These are phyloP conservation scores for Amaranthus tricolor DNA, from an alignment of 179 eudicot species.

Conservation along the genomic window DNA sequence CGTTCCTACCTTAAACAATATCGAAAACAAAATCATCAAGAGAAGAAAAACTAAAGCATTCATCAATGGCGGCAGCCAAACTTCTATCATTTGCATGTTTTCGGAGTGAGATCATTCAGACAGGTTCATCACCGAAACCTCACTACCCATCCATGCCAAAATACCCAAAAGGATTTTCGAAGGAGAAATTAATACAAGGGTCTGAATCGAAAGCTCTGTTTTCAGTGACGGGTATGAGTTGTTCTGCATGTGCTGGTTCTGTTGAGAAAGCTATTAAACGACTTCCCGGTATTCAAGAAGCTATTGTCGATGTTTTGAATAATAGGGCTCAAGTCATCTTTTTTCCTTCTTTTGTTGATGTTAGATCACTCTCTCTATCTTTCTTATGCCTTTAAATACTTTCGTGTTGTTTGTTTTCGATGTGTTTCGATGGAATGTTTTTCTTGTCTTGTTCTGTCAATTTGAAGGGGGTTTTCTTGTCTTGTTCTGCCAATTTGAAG, in stretches of 20 bases:
- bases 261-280: conserved; percentile 90
- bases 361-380: conserved; percentile 28
- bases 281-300: conserved; percentile 80
- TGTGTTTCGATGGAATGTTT: no score
- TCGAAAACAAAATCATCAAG: neutral
- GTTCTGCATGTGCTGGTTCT: conserved; percentile 89
- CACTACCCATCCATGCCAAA: conserved; percentile 78
- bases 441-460: no score
- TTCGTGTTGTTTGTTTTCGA: no score
- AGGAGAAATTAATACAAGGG: conserved; percentile 34
- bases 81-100: conserved; percentile 45
- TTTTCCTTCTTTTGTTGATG: conserved; percentile 60
- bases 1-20: neutral
- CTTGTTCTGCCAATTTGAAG: no score
- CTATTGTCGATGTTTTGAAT: conserved; percentile 74
- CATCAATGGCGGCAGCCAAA: conserved; percentile 42
- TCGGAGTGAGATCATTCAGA: conserved; percentile 24
- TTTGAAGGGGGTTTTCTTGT: no score
- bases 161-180: conserved; percentile 57
- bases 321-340: conserved; percentile 70
- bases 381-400: no score
- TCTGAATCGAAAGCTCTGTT: conserved; percentile 58
- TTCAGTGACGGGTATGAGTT: conserved; percentile 76
- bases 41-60: neutral
- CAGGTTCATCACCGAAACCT: conserved; percentile 46